These are phyloP conservation scores for Mycena floridula DNA, from an alignment of 768 basidiomycete genomes.

Conservation along the genomic window DNA sequence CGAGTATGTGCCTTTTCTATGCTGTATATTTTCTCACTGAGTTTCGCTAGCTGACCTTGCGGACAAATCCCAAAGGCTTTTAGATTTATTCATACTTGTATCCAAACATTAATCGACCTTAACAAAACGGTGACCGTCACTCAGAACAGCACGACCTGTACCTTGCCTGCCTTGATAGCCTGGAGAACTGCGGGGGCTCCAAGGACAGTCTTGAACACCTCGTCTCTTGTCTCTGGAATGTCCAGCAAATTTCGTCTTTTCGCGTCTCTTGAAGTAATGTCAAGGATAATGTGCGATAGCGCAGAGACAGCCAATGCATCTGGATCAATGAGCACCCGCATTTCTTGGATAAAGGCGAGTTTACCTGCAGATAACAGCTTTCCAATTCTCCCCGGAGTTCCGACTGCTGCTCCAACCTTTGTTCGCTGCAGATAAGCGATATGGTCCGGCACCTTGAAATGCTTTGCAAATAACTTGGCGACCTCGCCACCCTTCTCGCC, in stretches of 20 bases:
- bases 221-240: conserved; percentile 79
- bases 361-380: conserved; percentile 76
- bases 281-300: conserved; percentile 80
- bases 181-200: conserved; percentile 54
- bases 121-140: not conserved
- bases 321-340: conserved; percentile 23
- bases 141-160: conserved; percentile 78
- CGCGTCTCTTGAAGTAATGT: conserved; percentile 63
- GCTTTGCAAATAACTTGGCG: conserved; percentile 93
- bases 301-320: conserved; percentile 69
- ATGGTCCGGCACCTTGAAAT: conserved; percentile 88
- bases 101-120: too few relatives aligned
- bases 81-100: conserved; percentile 24
- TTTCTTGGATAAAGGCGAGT: too few relatives aligned
- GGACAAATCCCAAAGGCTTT: conserved; percentile 91
- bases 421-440: conserved; percentile 76
- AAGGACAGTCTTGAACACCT: conserved; percentile 71
- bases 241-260: conserved; percentile 76
- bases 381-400: conserved; percentile 87
- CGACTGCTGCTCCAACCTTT: conserved; percentile 84
- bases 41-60: conserved; percentile 60
- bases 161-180: conserved; percentile 64
- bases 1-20: conserved; percentile 48
- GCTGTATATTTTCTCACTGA: conserved; percentile 2
- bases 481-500: conserved; percentile 88